Base-by-base conservation (phyloP, 2,329 filamentous ascomycete genomes). In the Trichophyton mentagrophytes region DNA sequence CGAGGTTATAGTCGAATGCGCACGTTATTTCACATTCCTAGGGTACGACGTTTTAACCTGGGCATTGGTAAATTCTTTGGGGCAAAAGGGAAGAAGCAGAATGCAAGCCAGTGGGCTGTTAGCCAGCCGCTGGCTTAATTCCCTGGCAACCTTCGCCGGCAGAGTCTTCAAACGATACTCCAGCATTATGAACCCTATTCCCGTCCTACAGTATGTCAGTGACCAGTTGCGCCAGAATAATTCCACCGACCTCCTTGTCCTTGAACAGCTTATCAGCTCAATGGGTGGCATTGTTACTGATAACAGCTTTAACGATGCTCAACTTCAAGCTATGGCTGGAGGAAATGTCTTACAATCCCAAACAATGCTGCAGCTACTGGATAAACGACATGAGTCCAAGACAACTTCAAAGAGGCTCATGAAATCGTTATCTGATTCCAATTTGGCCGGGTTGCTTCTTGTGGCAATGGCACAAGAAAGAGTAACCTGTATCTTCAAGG, bases 241-340 rank as follows among this genome's bases (percentile, higher is more conserved):
- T 66, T 87, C 90, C 0, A 95, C 89, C 8, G 91, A 97, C 71
- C 79, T 99, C 38, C 89, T 96, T 64, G 89, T 99, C 63, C 77
- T 99, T 47, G 88, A 93, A 69, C 90, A 97, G 69, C 82, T 99
- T 63, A 87, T 97, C 58, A 85, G 85, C 40, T 89, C 88, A 1
- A 97, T 99, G 93, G 90, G 89, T 17, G 95, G 95, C 53, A 91
- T 99, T 62, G 86, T 92, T 11, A 85, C 91, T 3, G 87, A 92
- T 63, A 82, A 86, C 59, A 89, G 91, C 69, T 92, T 96, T 69
- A 96, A 89, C 33, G 92, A 99, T 66, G 78, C 85, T 17, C 91
- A 96, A 73, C 82, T 96, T 30, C 79, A 89, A 64, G 90, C 89
- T 13, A 90, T 99, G 83, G 89, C 89, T 46, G 92, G 91, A 63